Percentiles rank a stretch among this genome's conserved stretches.
Evolutionary conservation across 352 stramenopile species (phyloP).

Genomic region (Phytophthora pluvialis): DNA sequence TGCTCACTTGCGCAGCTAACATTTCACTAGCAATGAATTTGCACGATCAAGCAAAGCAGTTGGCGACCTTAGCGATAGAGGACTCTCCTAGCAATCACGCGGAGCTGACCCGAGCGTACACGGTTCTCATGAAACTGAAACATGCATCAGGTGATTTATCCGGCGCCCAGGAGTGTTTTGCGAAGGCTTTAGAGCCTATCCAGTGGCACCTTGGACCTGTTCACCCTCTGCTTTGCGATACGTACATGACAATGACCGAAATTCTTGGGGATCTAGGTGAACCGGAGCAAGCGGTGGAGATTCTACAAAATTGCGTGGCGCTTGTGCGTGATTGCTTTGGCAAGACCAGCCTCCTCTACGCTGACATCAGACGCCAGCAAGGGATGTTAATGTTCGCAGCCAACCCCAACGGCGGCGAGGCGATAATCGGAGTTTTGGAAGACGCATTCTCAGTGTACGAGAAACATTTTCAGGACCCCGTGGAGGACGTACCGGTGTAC

Average conservation of each 20-base stretch:
- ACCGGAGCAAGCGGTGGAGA: conserved; percentile 30
- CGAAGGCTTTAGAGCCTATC: conserved; percentile 35
- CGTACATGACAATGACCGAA: conserved; percentile 56
- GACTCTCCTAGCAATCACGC: conserved; percentile 40
- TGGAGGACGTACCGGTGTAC: conserved; percentile 25
- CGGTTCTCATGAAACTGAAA: conserved; percentile 45
- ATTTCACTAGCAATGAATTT: conserved; percentile 41
- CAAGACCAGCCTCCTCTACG: conserved; percentile 53
- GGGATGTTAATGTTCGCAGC: conserved; percentile 39
- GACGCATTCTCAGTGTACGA: conserved; percentile 67
- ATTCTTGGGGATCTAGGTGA: conserved; percentile 38
- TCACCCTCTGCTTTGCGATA: conserved; percentile 51
- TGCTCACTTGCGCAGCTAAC: conserved; percentile 51
- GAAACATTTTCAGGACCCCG: conserved; percentile 38
- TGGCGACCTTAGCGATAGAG: conserved; percentile 47
- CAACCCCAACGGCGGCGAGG: conserved; percentile 24
- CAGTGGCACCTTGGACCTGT: conserved; percentile 50
- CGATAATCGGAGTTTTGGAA: conserved; percentile 55
- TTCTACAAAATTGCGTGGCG: conserved; percentile 31
- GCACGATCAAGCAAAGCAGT: conserved; percentile 29
- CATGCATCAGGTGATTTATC: conserved; percentile 29
- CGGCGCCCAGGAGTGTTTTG: conserved; percentile 27
- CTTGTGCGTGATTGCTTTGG: conserved; percentile 55
- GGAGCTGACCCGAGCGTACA: conserved; percentile 30
- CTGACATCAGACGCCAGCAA: conserved; percentile 53